Evolutionary conservation across 805 yeast species (phyloP).

Genomic region (Lachancea dasiensis): DNA sequence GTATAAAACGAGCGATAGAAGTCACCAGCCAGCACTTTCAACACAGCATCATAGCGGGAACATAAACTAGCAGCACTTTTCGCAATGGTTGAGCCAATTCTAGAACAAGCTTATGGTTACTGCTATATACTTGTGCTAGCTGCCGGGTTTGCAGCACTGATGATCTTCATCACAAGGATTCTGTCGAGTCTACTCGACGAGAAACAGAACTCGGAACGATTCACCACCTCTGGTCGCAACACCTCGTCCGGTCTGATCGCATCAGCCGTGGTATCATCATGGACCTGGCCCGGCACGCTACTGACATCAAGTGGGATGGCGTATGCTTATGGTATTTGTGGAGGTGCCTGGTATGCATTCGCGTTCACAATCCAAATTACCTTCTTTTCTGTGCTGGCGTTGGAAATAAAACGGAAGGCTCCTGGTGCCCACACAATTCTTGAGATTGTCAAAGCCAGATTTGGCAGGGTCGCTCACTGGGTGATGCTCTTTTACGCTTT

Average conservation of each 20-base stretch:
- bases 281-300: constrained; percentile 81
- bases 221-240: constrained; percentile 79
- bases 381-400: constrained; percentile 72
- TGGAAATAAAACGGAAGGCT: constrained; percentile 74
- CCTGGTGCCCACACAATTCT: constrained; percentile 83
- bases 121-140: constrained; percentile 4
- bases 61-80: no score
- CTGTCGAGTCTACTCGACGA: constrained; percentile 69
- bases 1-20: no score
- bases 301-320: constrained; percentile 66
- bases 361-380: constrained; percentile 83
- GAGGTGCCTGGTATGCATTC: constrained; percentile 72
- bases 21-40: no score
- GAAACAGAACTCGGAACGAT: constrained; percentile 82
- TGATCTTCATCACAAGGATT: constrained; percentile 1
- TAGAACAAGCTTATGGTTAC: constrained; percentile 5
- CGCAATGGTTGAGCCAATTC: background rate
- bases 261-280: constrained; percentile 79
- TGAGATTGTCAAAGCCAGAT: constrained; percentile 70
- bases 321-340: constrained; percentile 66
- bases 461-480: constrained; percentile 67
- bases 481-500: constrained; percentile 47
- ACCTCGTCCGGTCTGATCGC: constrained; percentile 74
- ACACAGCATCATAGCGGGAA: no score
- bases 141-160: constrained; percentile 3